These are phyloP conservation scores for Tricholoma sp. DNA, from an alignment of 768 basidiomycete genomes.

Conservation along the genomic window DNA sequence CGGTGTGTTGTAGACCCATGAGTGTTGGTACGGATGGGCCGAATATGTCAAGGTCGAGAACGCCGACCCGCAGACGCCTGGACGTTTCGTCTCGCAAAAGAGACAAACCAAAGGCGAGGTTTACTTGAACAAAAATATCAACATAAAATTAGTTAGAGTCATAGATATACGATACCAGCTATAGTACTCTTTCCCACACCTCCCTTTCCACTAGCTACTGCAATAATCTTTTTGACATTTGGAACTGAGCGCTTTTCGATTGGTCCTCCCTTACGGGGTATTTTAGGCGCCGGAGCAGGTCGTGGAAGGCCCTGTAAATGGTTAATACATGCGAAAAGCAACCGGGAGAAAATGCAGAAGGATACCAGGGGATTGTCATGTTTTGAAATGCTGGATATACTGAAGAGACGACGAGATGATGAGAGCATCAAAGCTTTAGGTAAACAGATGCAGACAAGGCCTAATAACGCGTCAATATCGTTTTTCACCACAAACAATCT, in stretches of 20 bases:
- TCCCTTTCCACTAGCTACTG: slow-evolving; percentile 89
- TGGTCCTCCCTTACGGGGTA: slow-evolving; percentile 53
- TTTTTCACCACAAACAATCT: too few species aligned
- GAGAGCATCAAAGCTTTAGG: neutral
- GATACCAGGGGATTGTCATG: slow-evolving; percentile 19
- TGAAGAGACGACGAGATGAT: slow-evolving; percentile 9
- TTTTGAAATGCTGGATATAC: neutral
- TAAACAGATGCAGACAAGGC: neutral
- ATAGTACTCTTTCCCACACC: slow-evolving; percentile 97
- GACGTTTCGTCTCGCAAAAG: slow-evolving; percentile 33
- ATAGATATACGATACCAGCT: slow-evolving; percentile 51
- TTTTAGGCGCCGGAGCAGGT: slow-evolving; percentile 43
- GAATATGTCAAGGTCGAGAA: slow-evolving; percentile 94
- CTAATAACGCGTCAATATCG: too few species aligned
- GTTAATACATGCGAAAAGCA: neutral
- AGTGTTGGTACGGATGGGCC: slow-evolving; percentile 92
- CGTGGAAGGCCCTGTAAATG: slow-evolving; percentile 23
- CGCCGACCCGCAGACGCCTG: slow-evolving; percentile 61
- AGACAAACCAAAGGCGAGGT: slow-evolving; percentile 74
- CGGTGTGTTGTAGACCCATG: slow-evolving; percentile 77
- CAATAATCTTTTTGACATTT: slow-evolving; percentile 69
- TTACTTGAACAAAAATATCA: slow-evolving; percentile 42
- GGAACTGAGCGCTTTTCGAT: slow-evolving; percentile 54
- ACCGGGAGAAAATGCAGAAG: neutral
- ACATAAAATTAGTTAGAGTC: neutral